Evolutionary conservation across 1,139 yeast genomes (phyloP), one percentile per base, ranked within the genome.

Genomic region (Lodderomyces margitis): DNA sequence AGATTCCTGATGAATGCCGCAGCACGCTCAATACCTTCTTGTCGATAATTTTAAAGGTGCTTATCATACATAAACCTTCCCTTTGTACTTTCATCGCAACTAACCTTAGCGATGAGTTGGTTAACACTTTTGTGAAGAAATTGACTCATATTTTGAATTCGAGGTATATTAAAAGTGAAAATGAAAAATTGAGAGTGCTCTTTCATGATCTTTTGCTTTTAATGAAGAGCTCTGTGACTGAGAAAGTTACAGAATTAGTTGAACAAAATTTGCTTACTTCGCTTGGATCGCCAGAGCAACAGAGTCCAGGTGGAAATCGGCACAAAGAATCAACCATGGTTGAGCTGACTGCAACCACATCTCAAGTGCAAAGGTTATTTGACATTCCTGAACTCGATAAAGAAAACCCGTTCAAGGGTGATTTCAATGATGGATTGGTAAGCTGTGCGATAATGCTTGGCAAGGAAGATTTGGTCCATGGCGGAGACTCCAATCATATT

Each of bases 131-230:
- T 44, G 57, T 76, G 35, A 57, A 59, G 40, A 77, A 75, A 41
- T 60, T 82, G 51, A 68, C 74, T 20, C 62, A 62, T 5, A 54
- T 83, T 8, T 64, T 80, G 43, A 66, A 70, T 32, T 69, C 78
- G 6, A 56, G 61, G 4, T 63, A 70, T 23, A 61, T 80, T 42
- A 41, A 53, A 1, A 40, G 65, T 3, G 63, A 61, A 28, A 71
- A 72, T 51, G 76, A 78, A 38, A 77, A 77, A 48, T 56, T 83
- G 46, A 77, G 75, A 51, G 77, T 83, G 41, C 61, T 83, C 47
- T 61, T 83, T 1, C 82, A 81, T 52, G 92, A 85, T 55, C 67
- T 83, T 36, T 59, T 83, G 32, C 62, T 81, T 2, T 74, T 86
- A 3, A 63, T 83, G 53, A 82, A 81, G 53, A 59, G 61, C 2